Evolutionary conservation across 2,329 filamentous ascomycete genomes (phyloP).

Genomic region (Ploettnerulaceae sp.): DNA sequence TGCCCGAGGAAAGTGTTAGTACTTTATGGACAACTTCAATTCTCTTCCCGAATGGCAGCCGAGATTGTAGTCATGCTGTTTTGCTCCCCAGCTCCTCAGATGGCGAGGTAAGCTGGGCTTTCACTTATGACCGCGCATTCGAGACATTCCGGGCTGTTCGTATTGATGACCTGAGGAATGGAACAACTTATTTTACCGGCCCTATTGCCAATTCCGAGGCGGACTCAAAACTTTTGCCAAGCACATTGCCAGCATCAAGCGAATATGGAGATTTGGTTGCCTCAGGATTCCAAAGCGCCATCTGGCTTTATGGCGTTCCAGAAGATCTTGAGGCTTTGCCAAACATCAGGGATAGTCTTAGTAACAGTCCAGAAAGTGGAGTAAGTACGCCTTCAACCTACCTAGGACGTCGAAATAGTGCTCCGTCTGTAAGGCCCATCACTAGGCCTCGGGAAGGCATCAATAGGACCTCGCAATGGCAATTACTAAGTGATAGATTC

Average conservation of each 20-base stretch:
- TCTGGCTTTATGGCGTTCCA: slow-evolving; percentile 78
- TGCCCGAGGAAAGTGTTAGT: slow-evolving; percentile 63
- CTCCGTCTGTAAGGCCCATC: slow-evolving; percentile 27
- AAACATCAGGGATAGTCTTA: slow-evolving; percentile 35
- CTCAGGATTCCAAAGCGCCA: slow-evolving; percentile 65
- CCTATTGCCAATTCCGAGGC: slow-evolving; percentile 51
- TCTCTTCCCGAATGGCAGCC: slow-evolving; percentile 74
- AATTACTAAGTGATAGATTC: slow-evolving; percentile 60
- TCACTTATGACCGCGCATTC: slow-evolving; percentile 72
- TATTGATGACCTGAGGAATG: slow-evolving; percentile 68
- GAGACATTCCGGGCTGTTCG: slow-evolving; percentile 74
- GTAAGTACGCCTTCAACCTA: slow-evolving; percentile 26
- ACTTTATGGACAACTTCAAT: slow-evolving; percentile 83
- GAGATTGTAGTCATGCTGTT: slow-evolving; percentile 72
- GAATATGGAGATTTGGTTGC: slow-evolving; percentile 66
- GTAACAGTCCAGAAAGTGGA: slow-evolving; percentile 32
- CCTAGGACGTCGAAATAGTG: slow-evolving; percentile 29
- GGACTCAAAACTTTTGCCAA: slow-evolving; percentile 59
- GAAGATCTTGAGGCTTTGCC: slow-evolving; percentile 62
- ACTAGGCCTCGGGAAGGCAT: slow-evolving; percentile 22
- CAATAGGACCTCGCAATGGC: slow-evolving; percentile 57
- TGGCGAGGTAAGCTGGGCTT: slow-evolving; percentile 68
- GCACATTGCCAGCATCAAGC: slow-evolving; percentile 65
- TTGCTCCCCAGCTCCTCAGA: slow-evolving; percentile 45
- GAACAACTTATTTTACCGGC: slow-evolving; percentile 74